These are phyloP conservation scores for Dioscorea cayenensis DNA, from an alignment of 116 monocot species.

Conservation along the genomic window DNA sequence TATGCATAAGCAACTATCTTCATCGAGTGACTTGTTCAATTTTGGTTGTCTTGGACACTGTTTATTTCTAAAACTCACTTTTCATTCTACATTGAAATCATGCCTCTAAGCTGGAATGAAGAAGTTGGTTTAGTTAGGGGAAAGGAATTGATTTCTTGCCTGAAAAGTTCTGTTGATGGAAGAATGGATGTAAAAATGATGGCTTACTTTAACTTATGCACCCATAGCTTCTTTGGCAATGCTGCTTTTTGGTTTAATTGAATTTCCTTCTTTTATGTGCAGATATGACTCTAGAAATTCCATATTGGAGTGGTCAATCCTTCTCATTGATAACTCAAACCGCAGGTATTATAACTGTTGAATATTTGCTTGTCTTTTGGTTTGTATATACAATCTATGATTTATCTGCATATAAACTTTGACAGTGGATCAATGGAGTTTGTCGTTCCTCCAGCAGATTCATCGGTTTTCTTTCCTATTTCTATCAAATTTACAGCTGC, in stretches of 20 bases:
- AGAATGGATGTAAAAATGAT: neutral
- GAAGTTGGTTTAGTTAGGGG: no score
- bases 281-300: conserved; percentile 90
- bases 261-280: conserved; percentile 1
- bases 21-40: no score
- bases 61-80: no score
- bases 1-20: no score
- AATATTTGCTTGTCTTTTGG: neutral
- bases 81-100: no score
- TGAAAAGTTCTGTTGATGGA: no score
- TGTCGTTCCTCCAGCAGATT: conserved; percentile 73
- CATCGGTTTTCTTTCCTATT: conserved; percentile 84
- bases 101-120: no score
- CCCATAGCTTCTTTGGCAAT: neutral
- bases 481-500: conserved; percentile 66
- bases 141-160: no score
- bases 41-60: no score
- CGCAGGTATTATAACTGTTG: conserved; percentile 46
- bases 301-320: conserved; percentile 81
- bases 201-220: neutral
- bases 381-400: neutral
- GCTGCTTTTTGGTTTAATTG: neutral
- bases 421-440: conserved; percentile 95
- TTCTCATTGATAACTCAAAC: conserved; percentile 87
- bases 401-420: conserved; percentile 1